Evolutionary conservation across 768 basidiomycete genomes (phyloP).

Genomic region (Agaricus blazei): DNA sequence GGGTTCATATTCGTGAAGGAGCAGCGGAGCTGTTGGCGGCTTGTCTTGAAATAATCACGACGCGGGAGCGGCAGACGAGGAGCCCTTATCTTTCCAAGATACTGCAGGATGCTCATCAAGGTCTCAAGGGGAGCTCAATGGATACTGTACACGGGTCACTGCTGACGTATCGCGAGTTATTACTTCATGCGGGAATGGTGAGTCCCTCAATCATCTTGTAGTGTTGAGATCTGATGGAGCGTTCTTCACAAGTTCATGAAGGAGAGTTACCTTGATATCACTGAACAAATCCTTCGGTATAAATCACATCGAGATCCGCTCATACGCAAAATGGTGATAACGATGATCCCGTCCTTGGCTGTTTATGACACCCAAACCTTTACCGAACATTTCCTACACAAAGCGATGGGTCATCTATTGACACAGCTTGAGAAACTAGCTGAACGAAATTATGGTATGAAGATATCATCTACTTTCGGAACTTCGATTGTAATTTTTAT

Average conservation of each 20-base stretch:
- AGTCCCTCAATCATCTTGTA: constrained; percentile 20
- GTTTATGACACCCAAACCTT: constrained; percentile 93
- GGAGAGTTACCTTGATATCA: constrained; percentile 79
- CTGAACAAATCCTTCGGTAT: constrained; percentile 87
- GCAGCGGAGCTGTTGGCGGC: constrained; percentile 92
- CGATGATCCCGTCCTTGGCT: constrained; percentile 91
- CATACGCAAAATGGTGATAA: constrained; percentile 92
- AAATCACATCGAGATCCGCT: constrained; percentile 84
- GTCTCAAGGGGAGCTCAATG: constrained; percentile 72
- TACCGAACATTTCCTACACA: constrained; percentile 85
- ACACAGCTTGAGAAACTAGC: constrained; percentile 83
- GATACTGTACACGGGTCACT: constrained; percentile 93
- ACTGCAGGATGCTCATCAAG: constrained; percentile 81
- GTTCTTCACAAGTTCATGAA: constrained; percentile 65
- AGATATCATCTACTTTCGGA: neutral
- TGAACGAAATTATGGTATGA: constrained; percentile 82
- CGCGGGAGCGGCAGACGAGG: constrained; percentile 64
- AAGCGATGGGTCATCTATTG: constrained; percentile 89
- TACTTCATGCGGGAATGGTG: constrained; percentile 91
- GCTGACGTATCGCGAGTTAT: constrained; percentile 84
- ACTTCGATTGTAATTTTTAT: constrained; percentile 8
- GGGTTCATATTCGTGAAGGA: constrained; percentile 87
- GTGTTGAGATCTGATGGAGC: neutral
- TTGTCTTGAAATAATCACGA: constrained; percentile 82
- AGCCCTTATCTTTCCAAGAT: constrained; percentile 73